Evolutionary conservation across 768 basidiomycete genomes (phyloP).

Genomic region (Lepiota brunneoincarnata): DNA sequence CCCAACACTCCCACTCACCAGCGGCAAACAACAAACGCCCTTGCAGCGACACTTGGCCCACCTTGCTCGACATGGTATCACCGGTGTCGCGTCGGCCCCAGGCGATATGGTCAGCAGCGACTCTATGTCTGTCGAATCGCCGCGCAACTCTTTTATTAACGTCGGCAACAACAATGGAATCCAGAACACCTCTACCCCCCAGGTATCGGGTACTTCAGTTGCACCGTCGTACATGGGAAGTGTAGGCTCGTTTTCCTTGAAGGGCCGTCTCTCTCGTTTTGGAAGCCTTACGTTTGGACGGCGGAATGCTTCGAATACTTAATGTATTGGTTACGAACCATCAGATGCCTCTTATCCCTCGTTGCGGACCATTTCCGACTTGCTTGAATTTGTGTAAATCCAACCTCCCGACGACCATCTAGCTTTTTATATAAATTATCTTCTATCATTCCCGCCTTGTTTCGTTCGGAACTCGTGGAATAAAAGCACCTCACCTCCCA

Average conservation of each 20-base stretch:
- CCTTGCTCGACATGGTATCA: slow-evolving; percentile 79
- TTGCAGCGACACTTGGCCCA: slow-evolving; percentile 80
- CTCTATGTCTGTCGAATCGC: slow-evolving; percentile 63
- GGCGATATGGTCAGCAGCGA: slow-evolving; percentile 59
- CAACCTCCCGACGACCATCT: not conserved
- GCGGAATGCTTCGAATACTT: slow-evolving; percentile 24
- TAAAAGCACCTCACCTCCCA: not conserved
- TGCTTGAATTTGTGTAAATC: not conserved
- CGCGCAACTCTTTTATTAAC: slow-evolving; percentile 74
- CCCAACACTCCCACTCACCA: slow-evolving; percentile 27
- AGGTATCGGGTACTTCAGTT: slow-evolving; percentile 55
- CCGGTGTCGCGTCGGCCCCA: slow-evolving; percentile 76
- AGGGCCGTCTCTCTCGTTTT: slow-evolving; percentile 73
- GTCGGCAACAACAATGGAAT: slow-evolving; percentile 49
- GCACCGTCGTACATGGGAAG: slow-evolving; percentile 64
- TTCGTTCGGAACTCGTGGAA: not conserved
- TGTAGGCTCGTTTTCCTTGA: slow-evolving; percentile 57
- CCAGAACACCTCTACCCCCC: slow-evolving; percentile 28
- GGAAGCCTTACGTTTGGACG: slow-evolving; percentile 73
- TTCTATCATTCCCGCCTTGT: not conserved
- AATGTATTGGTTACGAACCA: slow-evolving; percentile 9
- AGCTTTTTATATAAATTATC: not conserved
- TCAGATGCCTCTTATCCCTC: slow-evolving; percentile 4
- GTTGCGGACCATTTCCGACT: not conserved
- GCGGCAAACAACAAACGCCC: slow-evolving; percentile 59